A percentile compares a stretch with the other conserved stretches of the same genome.
Conservation (phyloP, 176 grass and related monocot genomes). For the Saccharum officinarum region DNA sequence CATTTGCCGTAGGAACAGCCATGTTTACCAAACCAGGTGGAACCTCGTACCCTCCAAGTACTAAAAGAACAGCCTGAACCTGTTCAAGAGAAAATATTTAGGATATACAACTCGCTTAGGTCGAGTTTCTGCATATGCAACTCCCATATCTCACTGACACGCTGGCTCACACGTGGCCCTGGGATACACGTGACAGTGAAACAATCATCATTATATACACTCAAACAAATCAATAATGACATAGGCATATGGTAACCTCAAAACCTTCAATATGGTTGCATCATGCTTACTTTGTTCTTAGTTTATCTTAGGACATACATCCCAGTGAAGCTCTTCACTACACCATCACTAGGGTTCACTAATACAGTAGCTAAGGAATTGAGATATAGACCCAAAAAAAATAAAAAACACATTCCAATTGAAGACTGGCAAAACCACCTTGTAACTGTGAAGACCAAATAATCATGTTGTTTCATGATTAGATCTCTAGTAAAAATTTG, state of each 20-base stretch:
- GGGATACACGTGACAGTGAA: not conserved
- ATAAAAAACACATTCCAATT: not conserved
- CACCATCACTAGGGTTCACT: constrained; percentile 3
- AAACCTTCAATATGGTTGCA: constrained; percentile 28
- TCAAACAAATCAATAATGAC: constrained; percentile 19
- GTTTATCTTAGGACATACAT: constrained; percentile 6
- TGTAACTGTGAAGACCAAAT: constrained; percentile 22
- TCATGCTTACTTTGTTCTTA: not conserved
- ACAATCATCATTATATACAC: not conserved
- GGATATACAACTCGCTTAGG: not conserved
- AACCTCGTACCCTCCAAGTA: constrained; percentile 70
- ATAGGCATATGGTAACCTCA: constrained; percentile 4
- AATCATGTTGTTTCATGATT: constrained; percentile 5
- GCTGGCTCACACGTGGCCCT: not conserved
- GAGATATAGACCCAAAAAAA: constrained; percentile 23
- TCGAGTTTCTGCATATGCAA: not conserved
- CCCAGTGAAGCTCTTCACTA: not conserved
- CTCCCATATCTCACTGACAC: not conserved
- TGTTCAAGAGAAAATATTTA: constrained; percentile 36
- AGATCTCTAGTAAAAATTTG: not conserved
- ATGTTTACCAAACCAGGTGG: constrained; percentile 56
- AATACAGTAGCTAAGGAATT: not conserved
- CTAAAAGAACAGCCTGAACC: constrained; percentile 70
- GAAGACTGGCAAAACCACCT: constrained; percentile 19
- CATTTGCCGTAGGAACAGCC: constrained; percentile 36